Evolutionary conservation across 331 rosid species (phyloP).

Genomic region (Acacia concinna): DNA sequence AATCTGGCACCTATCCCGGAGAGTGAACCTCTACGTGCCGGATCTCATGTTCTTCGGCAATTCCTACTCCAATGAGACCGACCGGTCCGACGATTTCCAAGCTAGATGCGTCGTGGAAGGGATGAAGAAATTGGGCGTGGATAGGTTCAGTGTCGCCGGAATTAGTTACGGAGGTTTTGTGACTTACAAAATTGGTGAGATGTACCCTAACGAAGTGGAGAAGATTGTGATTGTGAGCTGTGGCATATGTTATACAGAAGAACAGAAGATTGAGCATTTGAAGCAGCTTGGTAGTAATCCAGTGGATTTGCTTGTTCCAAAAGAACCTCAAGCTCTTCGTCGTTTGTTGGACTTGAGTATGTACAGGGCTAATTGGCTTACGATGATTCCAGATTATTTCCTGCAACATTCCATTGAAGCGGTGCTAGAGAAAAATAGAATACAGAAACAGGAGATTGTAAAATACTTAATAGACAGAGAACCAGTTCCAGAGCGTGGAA

Average conservation of each 20-base stretch:
- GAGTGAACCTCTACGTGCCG: conserved; percentile 38
- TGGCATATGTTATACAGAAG: conserved; percentile 40
- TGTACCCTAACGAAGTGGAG: conserved; percentile 32
- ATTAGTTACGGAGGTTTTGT: conserved; percentile 51
- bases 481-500: conserved; percentile 31
- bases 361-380: conserved; percentile 24
- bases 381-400: conserved; percentile 38
- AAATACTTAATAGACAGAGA: conserved; percentile 35
- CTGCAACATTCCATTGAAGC: conserved; percentile 26
- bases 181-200: conserved; percentile 46
- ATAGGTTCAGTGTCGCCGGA: conserved; percentile 29
- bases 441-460: conserved; percentile 34
- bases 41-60: conserved; percentile 43
- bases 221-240: conserved; percentile 52
- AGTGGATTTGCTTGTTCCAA: conserved; percentile 35
- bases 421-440: conserved; percentile 20
- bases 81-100: conserved; percentile 39
- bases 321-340: conserved; percentile 35
- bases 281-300: conserved; percentile 27
- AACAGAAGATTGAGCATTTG: conserved; percentile 34
- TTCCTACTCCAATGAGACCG: conserved; percentile 31
- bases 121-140: conserved; percentile 37
- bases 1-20: conserved; percentile 22
- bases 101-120: conserved; percentile 41
- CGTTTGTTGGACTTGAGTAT: conserved; percentile 13